These are phyloP conservation scores for Pseudozyma thailandica DNA, from an alignment of 1,284 basidiomycete genomes.

Conservation along the genomic window DNA sequence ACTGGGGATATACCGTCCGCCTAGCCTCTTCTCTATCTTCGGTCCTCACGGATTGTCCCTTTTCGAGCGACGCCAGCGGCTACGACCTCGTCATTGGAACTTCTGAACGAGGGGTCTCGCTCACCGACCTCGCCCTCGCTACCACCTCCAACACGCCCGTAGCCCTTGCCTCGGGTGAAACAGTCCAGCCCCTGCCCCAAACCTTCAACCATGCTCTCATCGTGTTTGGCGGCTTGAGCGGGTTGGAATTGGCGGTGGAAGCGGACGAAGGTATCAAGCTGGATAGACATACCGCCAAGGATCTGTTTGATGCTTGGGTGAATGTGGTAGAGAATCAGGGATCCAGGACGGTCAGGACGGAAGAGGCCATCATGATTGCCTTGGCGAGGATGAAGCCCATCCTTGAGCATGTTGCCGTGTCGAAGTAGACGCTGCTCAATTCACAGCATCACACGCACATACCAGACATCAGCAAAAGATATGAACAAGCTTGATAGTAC, in stretches of 20 bases:
- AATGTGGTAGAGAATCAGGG: slow-evolving; percentile 66
- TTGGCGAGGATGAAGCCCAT: slow-evolving; percentile 48
- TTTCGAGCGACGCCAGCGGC: not conserved
- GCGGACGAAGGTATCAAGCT: slow-evolving; percentile 52
- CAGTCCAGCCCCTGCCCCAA: slow-evolving; percentile 11
- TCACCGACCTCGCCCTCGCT: slow-evolving; percentile 31
- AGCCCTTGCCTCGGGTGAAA: slow-evolving; percentile 15
- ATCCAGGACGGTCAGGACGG: slow-evolving; percentile 64
- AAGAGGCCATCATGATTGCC: slow-evolving; percentile 62
- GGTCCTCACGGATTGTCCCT: slow-evolving; percentile 47
- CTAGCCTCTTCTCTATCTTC: slow-evolving; percentile 48
- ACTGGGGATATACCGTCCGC: slow-evolving; percentile 67
- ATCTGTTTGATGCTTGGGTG: slow-evolving; percentile 67
- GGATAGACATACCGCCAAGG: slow-evolving; percentile 52
- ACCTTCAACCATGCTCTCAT: slow-evolving; percentile 57
- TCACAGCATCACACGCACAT: not conserved
- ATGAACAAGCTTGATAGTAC: too few species aligned
- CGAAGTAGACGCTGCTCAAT: not conserved
- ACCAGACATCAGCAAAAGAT: too few species aligned
- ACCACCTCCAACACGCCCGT: slow-evolving; percentile 14
- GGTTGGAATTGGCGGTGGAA: slow-evolving; percentile 65
- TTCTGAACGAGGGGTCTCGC: slow-evolving; percentile 58
- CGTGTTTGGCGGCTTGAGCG: slow-evolving; percentile 64
- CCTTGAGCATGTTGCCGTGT: slow-evolving; percentile 30
- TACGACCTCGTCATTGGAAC: slow-evolving; percentile 68